Evolutionary conservation across 257 asterid genomes (phyloP).

Genomic region (Solanum ossicruentum): DNA sequence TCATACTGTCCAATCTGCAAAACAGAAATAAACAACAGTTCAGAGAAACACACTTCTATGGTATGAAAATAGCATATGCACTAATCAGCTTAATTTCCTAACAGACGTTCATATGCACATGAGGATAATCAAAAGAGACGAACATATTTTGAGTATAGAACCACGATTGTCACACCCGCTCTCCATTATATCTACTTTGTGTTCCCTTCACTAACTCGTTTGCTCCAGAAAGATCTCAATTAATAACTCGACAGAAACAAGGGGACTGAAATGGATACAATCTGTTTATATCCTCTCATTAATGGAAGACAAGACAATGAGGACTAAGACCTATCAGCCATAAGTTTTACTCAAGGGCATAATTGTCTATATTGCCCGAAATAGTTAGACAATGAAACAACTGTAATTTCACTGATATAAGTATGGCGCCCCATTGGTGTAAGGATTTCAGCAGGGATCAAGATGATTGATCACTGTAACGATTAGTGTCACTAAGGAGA

Average conservation of each 20-base stretch:
- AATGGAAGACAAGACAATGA: background rate
- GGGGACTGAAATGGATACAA: background rate
- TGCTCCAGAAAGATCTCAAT: background rate
- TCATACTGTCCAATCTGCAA: constrained; percentile 72
- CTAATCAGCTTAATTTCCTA: background rate
- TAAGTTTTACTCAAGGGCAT: background rate
- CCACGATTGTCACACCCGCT: background rate
- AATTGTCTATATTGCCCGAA: background rate
- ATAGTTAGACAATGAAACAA: background rate
- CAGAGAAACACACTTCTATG: background rate
- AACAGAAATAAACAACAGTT: background rate
- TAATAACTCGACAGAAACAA: background rate
- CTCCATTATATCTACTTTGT: background rate
- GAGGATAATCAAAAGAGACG: background rate
- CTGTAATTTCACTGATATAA: background rate
- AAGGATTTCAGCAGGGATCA: background rate
- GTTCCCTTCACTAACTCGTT: background rate
- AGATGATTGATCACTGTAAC: background rate
- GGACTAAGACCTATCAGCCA: background rate
- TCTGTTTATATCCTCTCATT: background rate
- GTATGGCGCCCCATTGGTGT: background rate
- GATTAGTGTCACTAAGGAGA: background rate
- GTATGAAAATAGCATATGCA: background rate
- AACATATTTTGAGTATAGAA: background rate
- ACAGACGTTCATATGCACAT: background rate